Conservation (phyloP, 129 eudicot species). For the Artemisia argyi region DNA sequence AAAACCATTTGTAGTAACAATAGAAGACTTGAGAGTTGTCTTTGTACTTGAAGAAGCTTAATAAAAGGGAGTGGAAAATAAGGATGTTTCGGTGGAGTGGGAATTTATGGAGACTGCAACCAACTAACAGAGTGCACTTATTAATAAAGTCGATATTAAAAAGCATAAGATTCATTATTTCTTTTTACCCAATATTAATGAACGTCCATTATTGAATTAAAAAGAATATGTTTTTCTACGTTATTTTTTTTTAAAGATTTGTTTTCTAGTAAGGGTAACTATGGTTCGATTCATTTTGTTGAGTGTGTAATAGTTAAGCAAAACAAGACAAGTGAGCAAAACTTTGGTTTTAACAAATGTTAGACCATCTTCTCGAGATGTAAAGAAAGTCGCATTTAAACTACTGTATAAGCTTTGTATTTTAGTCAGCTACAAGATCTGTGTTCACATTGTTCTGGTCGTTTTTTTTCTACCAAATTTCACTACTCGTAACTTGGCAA, state of each 20-base stretch:
- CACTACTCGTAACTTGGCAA: too few relatives aligned
- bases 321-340: too few relatives aligned
- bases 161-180: neutral
- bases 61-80: neutral
- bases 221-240: neutral
- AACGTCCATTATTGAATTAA: neutral
- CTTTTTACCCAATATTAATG: neutral
- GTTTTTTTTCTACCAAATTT: neutral
- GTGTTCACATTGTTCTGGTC: too few relatives aligned
- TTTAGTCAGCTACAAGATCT: too few relatives aligned
- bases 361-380: too few relatives aligned
- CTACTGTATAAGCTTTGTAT: too few relatives aligned
- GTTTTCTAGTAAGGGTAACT: too few relatives aligned
- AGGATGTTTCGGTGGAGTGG: conserved; percentile 1
- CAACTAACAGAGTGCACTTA: neutral
- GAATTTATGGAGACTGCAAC: conserved; percentile 18
- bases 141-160: neutral
- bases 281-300: too few relatives aligned
- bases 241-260: neutral
- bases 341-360: too few relatives aligned
- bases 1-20: conserved; percentile 30
- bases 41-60: conserved; percentile 3
- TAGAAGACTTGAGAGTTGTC: neutral
- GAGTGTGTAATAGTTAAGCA: too few relatives aligned
- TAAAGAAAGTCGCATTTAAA: too few relatives aligned